Evolutionary conservation across 352 stramenopile genomes (phyloP), one percentile per base, ranked within the genome.

Genomic region (Phytophthora sansomeana): DNA sequence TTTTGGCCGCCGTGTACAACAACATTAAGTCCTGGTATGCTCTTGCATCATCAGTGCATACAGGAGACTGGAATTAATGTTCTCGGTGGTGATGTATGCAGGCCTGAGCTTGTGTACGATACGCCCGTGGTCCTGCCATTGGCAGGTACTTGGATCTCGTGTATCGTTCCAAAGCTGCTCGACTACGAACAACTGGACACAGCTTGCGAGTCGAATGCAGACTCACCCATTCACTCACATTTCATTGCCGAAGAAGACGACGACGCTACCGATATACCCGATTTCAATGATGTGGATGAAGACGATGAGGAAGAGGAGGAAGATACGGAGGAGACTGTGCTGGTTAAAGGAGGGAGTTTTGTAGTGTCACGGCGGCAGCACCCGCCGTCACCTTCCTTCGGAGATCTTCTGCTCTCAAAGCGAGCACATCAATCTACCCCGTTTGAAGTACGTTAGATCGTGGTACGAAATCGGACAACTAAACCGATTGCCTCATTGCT

Each of bases 91-190:
- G 16, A 11, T 24, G 38, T 4, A 11, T 44, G 2, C 35, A 95
- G 88, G 89, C 87, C 89, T 16, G 43, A 74, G 1, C 55, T 89
- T 11, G 68, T 73, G 16, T 61, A 84, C 33, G 74, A 85, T 24
- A 57, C 67, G 0, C 89, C 84, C 0, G 67, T 89, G 19, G 61
- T 77, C 21, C 65, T 95, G 10, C 85, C 87, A 24, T 64, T 96
- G 13, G 85, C 84, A 21, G 87, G 89, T n/a, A 91, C 81, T 6
- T 90, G 81, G 42, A 85, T 95, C 8, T 86, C 75, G 10, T 94
- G 85, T 49, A 79, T 93, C 38, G 78, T 95, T 28, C 89, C 89
- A 0, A 69, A 85, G 28, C 46, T 92, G 46, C 47, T 93, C n/a
- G 53, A 85, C 44, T 92, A 91, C 30, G 44, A 76, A 0, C 42